These are phyloP conservation scores for Uronychia binucleata DNA, from an alignment of 73 alveolate species.

Conservation along the genomic window DNA sequence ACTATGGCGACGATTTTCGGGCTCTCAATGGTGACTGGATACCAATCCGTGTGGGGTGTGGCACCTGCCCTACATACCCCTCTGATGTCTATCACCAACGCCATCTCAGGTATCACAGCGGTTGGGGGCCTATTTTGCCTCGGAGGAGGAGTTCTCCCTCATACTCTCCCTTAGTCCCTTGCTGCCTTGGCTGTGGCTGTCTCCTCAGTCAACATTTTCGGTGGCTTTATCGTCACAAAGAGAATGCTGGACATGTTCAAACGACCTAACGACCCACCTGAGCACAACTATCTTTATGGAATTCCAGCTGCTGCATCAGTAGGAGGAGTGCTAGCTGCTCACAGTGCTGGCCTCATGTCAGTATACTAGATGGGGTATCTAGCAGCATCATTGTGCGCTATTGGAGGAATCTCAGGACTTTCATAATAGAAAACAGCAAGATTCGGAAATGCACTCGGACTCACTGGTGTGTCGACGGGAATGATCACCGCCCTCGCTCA, in stretches of 20 bases:
- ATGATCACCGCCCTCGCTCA: conserved; percentile 42
- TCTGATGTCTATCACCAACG: conserved; percentile 87
- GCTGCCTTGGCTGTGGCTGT: conserved; percentile 54
- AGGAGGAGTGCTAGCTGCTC: conserved; percentile 19
- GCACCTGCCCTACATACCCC: conserved; percentile 88
- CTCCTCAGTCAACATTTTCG: conserved; percentile 47
- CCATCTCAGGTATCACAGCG: conserved; percentile 82
- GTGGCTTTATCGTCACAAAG: conserved; percentile 56
- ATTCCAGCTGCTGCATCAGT: conserved; percentile 14
- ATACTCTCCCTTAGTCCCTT: conserved; percentile 22
- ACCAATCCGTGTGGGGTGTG: conserved; percentile 86
- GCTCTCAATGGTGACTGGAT: conserved; percentile 43
- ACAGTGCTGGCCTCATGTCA: conserved; percentile 1
- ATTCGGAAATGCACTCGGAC: conserved; percentile 66
- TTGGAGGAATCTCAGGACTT: conserved; percentile 72
- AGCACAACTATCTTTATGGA: conserved; percentile 51
- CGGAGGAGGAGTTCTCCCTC: conserved; percentile 49
- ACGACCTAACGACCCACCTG: conserved; percentile 62
- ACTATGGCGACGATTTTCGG: neutral
- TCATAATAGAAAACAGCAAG: conserved; percentile 74
- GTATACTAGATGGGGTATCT: conserved; percentile 57
- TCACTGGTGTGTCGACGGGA: conserved; percentile 52
- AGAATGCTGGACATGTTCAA: conserved; percentile 64
- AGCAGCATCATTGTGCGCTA: conserved; percentile 66
- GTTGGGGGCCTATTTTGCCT: conserved; percentile 54